Conservation (phyloP, 768 basidiomycete genomes). For the Kwoniella mangroviensis region DNA sequence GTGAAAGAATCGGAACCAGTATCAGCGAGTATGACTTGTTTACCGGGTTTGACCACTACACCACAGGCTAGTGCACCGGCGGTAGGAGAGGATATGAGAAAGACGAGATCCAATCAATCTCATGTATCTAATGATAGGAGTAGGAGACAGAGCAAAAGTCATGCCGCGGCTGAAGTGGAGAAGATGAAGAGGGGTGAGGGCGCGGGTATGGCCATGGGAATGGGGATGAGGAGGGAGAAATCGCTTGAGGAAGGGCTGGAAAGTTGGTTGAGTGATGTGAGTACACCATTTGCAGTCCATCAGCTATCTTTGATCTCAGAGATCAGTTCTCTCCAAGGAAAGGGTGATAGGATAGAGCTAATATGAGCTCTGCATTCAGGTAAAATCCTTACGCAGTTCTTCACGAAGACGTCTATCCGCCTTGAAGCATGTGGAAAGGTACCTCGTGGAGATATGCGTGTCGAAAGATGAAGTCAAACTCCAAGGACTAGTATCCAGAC, state of each 20-base stretch:
- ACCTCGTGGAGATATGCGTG: constrained; percentile 29
- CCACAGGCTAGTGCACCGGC: background rate
- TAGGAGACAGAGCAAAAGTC: background rate
- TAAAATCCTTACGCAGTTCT: constrained; percentile 34
- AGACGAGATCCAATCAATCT: background rate
- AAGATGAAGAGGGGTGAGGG: background rate
- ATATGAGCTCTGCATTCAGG: constrained; percentile 1
- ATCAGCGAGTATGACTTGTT: constrained; percentile 15
- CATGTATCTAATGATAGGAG: background rate
- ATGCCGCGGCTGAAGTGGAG: constrained; percentile 9
- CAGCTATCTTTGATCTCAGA: background rate
- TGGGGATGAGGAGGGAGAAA: background rate
- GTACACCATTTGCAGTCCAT: constrained; percentile 4
- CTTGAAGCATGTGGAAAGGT: constrained; percentile 24
- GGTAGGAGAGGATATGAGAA: constrained; percentile 2
- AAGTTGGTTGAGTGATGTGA: constrained; percentile 28
- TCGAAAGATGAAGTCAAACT: background rate
- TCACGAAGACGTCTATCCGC: constrained; percentile 24
- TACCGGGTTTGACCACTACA: constrained; percentile 19
- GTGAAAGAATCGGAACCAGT: constrained; percentile 11
- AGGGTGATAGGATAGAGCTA: background rate
- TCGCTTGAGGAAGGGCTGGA: constrained; percentile 9
- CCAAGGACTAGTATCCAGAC: constrained; percentile 12
- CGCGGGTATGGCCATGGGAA: background rate
- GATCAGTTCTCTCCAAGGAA: too few species aligned